Percentiles rank a stretch among this genome's conserved stretches.
Evolutionary conservation across 2,329 filamentous ascomycete genomes (phyloP).

Genomic region (Microsporum audouinii): DNA sequence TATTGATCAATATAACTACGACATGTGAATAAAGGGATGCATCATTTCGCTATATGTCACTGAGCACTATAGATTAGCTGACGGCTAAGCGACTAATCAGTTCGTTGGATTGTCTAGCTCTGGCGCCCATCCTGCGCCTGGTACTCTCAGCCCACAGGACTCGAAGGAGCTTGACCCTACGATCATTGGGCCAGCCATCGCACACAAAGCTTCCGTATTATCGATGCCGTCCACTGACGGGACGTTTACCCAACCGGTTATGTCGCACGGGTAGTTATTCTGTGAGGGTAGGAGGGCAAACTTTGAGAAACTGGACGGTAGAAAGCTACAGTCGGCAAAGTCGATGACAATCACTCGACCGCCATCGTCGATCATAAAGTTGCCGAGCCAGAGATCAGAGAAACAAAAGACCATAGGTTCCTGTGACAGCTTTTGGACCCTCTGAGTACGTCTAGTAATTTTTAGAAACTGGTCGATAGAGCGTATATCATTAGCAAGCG

Average conservation of each 20-base stretch:
- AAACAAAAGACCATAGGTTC: constrained; percentile 18
- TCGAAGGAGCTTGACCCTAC: not conserved
- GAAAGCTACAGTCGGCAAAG: constrained; percentile 12
- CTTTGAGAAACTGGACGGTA: constrained; percentile 15
- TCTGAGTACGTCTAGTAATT: constrained; percentile 6
- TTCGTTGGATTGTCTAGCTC: too few species aligned
- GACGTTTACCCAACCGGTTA: not conserved
- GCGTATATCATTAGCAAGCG: not conserved
- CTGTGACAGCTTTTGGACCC: constrained; percentile 8
- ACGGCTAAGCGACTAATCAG: too few species aligned
- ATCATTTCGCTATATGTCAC: too few species aligned
- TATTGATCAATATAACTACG: not conserved
- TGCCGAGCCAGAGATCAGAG: constrained; percentile 12
- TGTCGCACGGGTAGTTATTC: not conserved
- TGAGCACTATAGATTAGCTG: too few species aligned
- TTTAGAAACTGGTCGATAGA: constrained; percentile 3
- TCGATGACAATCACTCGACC: constrained; percentile 12
- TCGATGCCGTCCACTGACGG: constrained; percentile 6
- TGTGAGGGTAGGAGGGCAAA: not conserved
- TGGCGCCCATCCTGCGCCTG: not conserved
- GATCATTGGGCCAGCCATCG: not conserved
- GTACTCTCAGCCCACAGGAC: not conserved
- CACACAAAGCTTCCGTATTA: not conserved
- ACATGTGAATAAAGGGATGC: not conserved
- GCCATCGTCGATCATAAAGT: constrained; percentile 15